phyloP scores from a whole-genome alignment of 345 rosid species.

The Bruguiera sexangula region DNA sequence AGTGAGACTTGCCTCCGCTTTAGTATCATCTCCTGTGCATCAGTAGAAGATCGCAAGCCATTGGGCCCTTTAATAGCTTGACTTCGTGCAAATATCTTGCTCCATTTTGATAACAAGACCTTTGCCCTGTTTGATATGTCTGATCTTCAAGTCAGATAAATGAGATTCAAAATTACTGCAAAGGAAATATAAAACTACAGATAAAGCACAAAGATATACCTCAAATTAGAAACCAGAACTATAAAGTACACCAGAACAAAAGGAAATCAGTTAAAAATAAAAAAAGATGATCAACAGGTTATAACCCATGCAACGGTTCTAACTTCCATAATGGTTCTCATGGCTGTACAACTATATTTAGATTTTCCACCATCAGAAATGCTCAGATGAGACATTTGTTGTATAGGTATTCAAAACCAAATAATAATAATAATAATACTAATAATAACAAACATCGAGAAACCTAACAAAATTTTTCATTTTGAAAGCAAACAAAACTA shows the following conservation, averaged over 20 bases:
- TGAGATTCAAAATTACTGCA: conserved; percentile 50
- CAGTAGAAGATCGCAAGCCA: conserved; percentile 50
- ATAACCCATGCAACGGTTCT: not conserved
- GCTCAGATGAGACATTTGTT: not conserved
- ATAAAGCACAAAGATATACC: conserved; percentile 1
- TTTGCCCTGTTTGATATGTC: conserved; percentile 99
- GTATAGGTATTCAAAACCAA: not conserved
- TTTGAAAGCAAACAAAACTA: not conserved
- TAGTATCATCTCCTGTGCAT: conserved; percentile 64
- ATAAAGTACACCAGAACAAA: not conserved
- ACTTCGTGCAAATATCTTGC: conserved; percentile 72
- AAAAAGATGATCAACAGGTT: too few species aligned
- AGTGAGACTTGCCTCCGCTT: conserved; percentile 67
- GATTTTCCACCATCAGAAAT: not conserved
- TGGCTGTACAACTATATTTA: not conserved
- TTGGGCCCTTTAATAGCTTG: conserved; percentile 69
- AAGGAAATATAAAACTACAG: conserved; percentile 11
- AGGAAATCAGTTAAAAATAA: not conserved
- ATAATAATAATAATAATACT: not conserved
- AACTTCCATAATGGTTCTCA: not conserved
- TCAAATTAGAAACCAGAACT: not conserved
- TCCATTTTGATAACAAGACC: conserved; percentile 82
- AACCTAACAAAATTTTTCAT: not conserved
- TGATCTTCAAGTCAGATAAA: conserved; percentile 97
- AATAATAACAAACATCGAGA: not conserved